Evolutionary conservation across 2,329 filamentous ascomycete species (phyloP).

Genomic region (Beauveria rudraprayagi): DNA sequence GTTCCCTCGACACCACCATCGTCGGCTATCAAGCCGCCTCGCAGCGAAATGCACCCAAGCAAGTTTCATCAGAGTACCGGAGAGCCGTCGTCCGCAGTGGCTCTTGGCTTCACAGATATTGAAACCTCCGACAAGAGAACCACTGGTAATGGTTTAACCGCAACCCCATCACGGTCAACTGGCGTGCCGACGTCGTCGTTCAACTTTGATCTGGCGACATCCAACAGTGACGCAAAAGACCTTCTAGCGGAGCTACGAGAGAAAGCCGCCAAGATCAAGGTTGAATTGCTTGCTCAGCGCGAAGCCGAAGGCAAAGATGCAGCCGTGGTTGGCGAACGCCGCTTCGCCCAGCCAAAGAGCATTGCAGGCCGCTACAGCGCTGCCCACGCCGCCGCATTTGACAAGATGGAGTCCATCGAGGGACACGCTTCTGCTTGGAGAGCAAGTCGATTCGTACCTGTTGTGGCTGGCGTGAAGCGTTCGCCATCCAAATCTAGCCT

Average conservation of each 20-base stretch:
- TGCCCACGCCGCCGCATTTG: conserved; percentile 79
- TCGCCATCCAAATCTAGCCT: conserved; percentile 42
- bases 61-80: conserved; percentile 70
- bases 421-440: conserved; percentile 76
- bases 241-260: conserved; percentile 62
- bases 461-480: conserved; percentile 27
- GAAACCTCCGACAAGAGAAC: conserved; percentile 42
- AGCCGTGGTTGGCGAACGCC: conserved; percentile 44
- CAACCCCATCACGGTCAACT: conserved; percentile 55
- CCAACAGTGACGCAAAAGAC: conserved; percentile 50
- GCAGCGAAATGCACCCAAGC: conserved; percentile 86
- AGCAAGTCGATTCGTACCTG: conserved; percentile 45
- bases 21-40: conserved; percentile 60
- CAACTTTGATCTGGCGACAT: conserved; percentile 52
- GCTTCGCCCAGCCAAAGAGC: conserved; percentile 72
- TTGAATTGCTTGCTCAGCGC: conserved; percentile 54
- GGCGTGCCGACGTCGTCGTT: conserved; percentile 54
- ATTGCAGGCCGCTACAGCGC: conserved; percentile 75
- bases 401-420: conserved; percentile 96
- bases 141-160: conserved; percentile 36
- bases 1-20: conserved; percentile 51
- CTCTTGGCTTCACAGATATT: conserved; percentile 75
- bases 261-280: conserved; percentile 64
- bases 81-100: conserved; percentile 68
- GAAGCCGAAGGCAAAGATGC: conserved; percentile 40